Conservation (phyloP, 768 basidiomycete species). For the Fibroporia radiculosa region DNA sequence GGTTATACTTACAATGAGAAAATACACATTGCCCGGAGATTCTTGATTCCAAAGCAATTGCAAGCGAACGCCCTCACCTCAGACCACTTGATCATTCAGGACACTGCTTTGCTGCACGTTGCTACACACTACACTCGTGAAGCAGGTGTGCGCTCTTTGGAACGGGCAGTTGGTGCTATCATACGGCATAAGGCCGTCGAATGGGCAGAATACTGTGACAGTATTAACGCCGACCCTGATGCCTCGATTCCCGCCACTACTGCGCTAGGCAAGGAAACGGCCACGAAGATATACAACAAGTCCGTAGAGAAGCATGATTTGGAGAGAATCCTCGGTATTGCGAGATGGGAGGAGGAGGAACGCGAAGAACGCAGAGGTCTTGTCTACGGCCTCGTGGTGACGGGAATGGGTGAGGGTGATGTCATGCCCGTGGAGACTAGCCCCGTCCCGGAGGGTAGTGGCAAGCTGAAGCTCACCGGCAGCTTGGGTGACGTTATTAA, state of each 20-base stretch:
- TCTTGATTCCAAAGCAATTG: constrained; percentile 86
- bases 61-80: constrained; percentile 64
- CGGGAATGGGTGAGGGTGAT: constrained; percentile 80
- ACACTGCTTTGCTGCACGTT: constrained; percentile 63
- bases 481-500: constrained; percentile 83
- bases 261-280: constrained; percentile 13
- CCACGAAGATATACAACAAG: constrained; percentile 39
- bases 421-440: constrained; percentile 82
- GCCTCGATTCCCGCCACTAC: not conserved
- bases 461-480: constrained; percentile 72
- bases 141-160: constrained; percentile 87
- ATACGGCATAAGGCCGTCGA: constrained; percentile 90
- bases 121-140: constrained; percentile 82
- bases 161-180: constrained; percentile 82
- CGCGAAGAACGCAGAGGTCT: constrained; percentile 68
- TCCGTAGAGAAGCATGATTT: constrained; percentile 63
- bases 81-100: constrained; percentile 54
- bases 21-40: constrained; percentile 78
- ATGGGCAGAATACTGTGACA: constrained; percentile 64
- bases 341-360: constrained; percentile 75
- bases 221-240: constrained; percentile 9
- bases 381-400: constrained; percentile 84
- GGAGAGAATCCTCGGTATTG: constrained; percentile 78
- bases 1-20: constrained; percentile 91
- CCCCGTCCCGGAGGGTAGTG: constrained; percentile 66